Evolutionary conservation across 768 basidiomycete genomes (phyloP).

Genomic region (Macrolepiota fuliginosa): DNA sequence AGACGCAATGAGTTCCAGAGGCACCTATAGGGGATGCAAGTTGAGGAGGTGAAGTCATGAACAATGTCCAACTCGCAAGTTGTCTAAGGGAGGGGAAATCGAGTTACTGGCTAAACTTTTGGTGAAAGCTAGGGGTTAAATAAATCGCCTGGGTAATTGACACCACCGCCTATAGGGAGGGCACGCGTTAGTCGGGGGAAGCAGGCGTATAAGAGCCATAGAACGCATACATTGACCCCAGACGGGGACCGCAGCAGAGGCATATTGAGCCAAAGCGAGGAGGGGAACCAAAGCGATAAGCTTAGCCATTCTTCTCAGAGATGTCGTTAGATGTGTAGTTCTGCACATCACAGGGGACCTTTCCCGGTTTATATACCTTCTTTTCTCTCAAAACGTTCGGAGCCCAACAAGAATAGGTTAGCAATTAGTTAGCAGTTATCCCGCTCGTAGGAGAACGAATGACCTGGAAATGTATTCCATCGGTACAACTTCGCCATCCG

Average conservation of each 20-base stretch:
- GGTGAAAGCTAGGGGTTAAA: not conserved
- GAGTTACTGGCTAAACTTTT: not conserved
- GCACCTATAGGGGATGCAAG: conserved; percentile 18
- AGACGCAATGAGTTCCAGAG: conserved; percentile 25
- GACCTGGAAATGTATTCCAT: not conserved
- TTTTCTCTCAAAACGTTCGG: not conserved
- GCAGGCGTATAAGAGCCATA: not conserved
- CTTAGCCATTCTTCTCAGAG: not conserved
- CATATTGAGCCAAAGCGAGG: not conserved
- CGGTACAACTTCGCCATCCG: not conserved
- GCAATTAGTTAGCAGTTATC: not conserved
- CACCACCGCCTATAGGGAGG: conserved; percentile 23
- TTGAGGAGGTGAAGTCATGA: not conserved
- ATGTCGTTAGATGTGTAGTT: not conserved
- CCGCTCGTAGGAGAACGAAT: not conserved
- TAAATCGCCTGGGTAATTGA: conserved; percentile 26
- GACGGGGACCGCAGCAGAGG: conserved; percentile 19
- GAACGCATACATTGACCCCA: conserved; percentile 29
- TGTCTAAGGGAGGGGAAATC: not conserved
- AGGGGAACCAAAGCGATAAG: conserved; percentile 8
- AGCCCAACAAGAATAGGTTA: not conserved
- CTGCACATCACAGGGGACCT: not conserved
- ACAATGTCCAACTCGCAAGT: not conserved
- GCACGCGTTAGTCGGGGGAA: conserved; percentile 1
- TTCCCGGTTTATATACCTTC: not conserved